Evolutionary conservation across 2,329 filamentous ascomycete species (phyloP).

Genomic region (Xylariaceae sp.): DNA sequence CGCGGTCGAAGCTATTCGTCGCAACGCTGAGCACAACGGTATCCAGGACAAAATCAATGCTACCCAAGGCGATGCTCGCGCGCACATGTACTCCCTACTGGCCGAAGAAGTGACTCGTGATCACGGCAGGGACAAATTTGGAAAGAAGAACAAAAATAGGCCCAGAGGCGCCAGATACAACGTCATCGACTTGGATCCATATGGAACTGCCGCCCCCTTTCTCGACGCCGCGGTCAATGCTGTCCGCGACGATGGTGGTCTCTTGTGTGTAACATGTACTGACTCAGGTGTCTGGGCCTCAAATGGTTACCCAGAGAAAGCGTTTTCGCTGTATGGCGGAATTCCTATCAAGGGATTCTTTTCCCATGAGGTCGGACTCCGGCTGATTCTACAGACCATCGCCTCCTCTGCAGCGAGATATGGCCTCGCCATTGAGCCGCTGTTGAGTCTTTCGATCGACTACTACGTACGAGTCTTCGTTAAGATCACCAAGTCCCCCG

Average conservation of each 20-base stretch:
- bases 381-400: conserved; percentile 80
- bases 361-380: conserved; percentile 85
- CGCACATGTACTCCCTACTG: conserved; percentile 81
- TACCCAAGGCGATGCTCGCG: conserved; percentile 78
- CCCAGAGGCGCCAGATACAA: conserved; percentile 66
- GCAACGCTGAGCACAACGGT: conserved; percentile 82
- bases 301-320: conserved; percentile 90
- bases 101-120: conserved; percentile 50
- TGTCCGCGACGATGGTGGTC: conserved; percentile 77
- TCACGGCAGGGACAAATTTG: conserved; percentile 37
- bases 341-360: conserved; percentile 79
- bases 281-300: conserved; percentile 95
- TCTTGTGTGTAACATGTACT: conserved; percentile 94
- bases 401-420: conserved; percentile 80
- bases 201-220: conserved; percentile 90
- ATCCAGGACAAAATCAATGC: conserved; percentile 69
- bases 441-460: conserved; percentile 91
- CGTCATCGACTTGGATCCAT: conserved; percentile 94
- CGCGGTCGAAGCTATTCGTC: conserved; percentile 75
- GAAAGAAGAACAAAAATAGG: conserved; percentile 33
- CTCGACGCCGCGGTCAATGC: conserved; percentile 87
- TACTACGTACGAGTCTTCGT: conserved; percentile 93
- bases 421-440: conserved; percentile 82
- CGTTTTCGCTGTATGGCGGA: conserved; percentile 90
- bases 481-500: conserved; percentile 72